Conservation (phyloP, 2,329 filamentous ascomycete genomes). For the Parascedosporium putredinis region DNA sequence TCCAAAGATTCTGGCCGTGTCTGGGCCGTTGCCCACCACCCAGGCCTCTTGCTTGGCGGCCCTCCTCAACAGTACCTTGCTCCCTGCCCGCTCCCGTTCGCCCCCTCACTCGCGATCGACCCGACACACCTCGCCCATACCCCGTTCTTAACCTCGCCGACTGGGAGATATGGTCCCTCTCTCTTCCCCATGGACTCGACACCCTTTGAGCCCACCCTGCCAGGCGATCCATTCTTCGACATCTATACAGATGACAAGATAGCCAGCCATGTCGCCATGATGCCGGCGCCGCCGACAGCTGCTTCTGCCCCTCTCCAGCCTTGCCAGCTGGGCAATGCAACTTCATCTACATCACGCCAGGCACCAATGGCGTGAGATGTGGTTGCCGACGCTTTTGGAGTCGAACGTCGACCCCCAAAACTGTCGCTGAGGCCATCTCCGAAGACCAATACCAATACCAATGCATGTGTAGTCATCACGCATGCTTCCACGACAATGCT, state of each 20-base stretch:
- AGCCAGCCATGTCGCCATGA: neutral
- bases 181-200: constrained; percentile 38
- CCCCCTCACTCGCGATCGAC: neutral
- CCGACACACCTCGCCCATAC: neutral
- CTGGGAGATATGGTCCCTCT: constrained; percentile 4
- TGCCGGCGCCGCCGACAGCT: constrained; percentile 17
- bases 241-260: constrained; percentile 37
- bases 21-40: constrained; percentile 1
- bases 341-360: constrained; percentile 42
- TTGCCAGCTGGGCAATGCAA: constrained; percentile 47
- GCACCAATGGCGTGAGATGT: constrained; percentile 41
- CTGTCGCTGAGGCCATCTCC: constrained; percentile 21
- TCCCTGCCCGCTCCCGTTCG: neutral
- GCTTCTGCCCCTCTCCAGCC: constrained; percentile 17
- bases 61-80: neutral
- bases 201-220: constrained; percentile 34
- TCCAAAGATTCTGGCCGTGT: constrained; percentile 1
- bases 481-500: constrained; percentile 48
- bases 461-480: constrained; percentile 55
- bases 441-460: constrained; percentile 35
- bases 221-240: constrained; percentile 39
- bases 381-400: constrained; percentile 54
- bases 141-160: neutral
- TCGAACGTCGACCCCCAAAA: constrained; percentile 19
- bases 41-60: neutral